phyloP scores from a whole-genome alignment of 1,284 basidiomycete species.

The Coriolopsis trogii region DNA sequence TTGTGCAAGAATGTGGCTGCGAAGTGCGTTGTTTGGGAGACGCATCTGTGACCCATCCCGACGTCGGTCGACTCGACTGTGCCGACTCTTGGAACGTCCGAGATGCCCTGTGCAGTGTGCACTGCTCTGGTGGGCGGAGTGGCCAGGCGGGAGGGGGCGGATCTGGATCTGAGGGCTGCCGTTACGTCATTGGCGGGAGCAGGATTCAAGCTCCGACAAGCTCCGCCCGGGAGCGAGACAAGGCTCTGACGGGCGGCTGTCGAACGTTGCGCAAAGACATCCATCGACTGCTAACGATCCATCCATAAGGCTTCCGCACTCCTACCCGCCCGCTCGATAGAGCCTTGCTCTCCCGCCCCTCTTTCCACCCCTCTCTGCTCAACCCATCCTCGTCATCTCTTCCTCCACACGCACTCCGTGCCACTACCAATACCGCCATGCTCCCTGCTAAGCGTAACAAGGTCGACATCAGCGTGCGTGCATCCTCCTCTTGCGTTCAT shows the following conservation, averaged over 20 bases:
- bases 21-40: no score
- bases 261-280: slow-evolving; percentile 12
- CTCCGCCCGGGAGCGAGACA: slow-evolving; percentile 13
- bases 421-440: slow-evolving; percentile 50
- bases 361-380: slow-evolving; percentile 20
- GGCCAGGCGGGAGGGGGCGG: background rate
- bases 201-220: slow-evolving; percentile 10
- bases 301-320: slow-evolving; percentile 19
- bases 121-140: no score
- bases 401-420: slow-evolving; percentile 18
- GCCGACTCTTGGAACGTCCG: no score
- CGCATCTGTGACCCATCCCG: no score
- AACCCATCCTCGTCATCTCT: slow-evolving; percentile 26
- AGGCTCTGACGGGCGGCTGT: background rate
- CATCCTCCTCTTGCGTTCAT: slow-evolving; percentile 13
- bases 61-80: no score
- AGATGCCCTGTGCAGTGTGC: no score
- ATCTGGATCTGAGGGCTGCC: background rate
- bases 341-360: slow-evolving; percentile 12
- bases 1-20: no score
- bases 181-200: slow-evolving; percentile 15
- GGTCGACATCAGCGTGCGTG: slow-evolving; percentile 85
- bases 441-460: slow-evolving; percentile 86
- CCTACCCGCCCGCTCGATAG: slow-evolving; percentile 20
- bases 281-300: slow-evolving; percentile 21